Evolutionary conservation across 2,329 filamentous ascomycete species (phyloP).

Genomic region (Penicillium fuscoglaucum): DNA sequence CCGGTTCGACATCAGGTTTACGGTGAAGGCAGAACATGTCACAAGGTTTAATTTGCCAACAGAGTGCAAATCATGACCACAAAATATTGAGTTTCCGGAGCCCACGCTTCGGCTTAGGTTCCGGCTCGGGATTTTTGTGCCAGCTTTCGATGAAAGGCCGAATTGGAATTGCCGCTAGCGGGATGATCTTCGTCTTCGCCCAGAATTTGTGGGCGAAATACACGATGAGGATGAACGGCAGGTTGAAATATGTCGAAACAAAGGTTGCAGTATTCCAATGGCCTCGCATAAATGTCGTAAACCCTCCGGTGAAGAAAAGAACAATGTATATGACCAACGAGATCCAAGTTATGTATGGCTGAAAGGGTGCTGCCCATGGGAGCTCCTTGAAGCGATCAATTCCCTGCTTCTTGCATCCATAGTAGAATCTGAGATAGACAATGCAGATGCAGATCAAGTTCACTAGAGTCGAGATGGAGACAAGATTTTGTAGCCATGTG

Average conservation of each 20-base stretch:
- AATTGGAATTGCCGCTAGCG: constrained; percentile 38
- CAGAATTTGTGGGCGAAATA: constrained; percentile 46
- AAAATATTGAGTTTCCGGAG: constrained; percentile 28
- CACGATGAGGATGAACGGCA: constrained; percentile 56
- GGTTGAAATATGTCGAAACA: constrained; percentile 59
- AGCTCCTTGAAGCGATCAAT: constrained; percentile 39
- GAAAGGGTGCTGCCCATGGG: constrained; percentile 52
- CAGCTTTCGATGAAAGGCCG: constrained; percentile 35
- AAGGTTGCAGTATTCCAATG: constrained; percentile 59
- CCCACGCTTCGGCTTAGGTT: constrained; percentile 24
- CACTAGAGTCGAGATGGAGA: constrained; percentile 41
- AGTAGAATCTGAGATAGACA: constrained; percentile 55
- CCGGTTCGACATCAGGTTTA: neutral
- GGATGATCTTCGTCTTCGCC: constrained; percentile 41
- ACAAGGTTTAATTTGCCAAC: neutral
- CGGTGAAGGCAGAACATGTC: neutral
- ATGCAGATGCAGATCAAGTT: constrained; percentile 62
- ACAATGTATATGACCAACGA: constrained; percentile 57
- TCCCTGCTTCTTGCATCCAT: constrained; percentile 43
- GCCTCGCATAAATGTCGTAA: constrained; percentile 45
- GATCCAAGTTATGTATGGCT: constrained; percentile 62
- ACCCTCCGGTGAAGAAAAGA: constrained; percentile 69
- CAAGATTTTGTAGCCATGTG: constrained; percentile 66
- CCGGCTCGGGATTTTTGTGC: constrained; percentile 30
- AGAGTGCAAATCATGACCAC: constrained; percentile 20